phyloP scores from a whole-genome alignment of 495 filamentous ascomycete species.

The Aspergillus conjunctus region DNA sequence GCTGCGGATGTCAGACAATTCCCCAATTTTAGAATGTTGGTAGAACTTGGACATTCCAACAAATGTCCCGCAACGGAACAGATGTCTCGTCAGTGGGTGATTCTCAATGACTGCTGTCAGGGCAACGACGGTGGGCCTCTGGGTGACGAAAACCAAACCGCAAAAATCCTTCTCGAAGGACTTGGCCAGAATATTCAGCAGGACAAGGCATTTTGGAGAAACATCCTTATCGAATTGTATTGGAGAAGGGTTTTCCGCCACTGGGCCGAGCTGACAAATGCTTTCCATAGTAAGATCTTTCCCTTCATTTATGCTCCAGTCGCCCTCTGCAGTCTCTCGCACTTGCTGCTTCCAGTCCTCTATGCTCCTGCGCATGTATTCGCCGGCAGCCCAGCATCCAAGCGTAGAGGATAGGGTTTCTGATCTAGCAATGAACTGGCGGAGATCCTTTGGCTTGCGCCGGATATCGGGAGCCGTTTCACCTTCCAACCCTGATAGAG shows the following conservation, averaged over 20 bases:
- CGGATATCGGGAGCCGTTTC: too few species aligned
- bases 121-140: neutral
- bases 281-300: neutral
- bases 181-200: too few species aligned
- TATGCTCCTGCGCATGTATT: conserved; percentile 5
- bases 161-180: too few species aligned
- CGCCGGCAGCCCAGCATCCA: neutral
- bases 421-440: too few species aligned
- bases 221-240: conserved; percentile 2
- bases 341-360: neutral
- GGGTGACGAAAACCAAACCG: conserved; percentile 14
- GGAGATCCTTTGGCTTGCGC: too few species aligned
- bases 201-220: conserved; percentile 7
- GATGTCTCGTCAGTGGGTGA: conserved; percentile 1
- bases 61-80: conserved; percentile 15
- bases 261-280: neutral
- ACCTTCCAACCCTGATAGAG: neutral
- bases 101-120: conserved; percentile 13
- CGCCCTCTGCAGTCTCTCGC: neutral
- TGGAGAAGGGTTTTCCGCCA: neutral
- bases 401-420: too few species aligned
- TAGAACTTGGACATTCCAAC: conserved; percentile 21
- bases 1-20: conserved; percentile 2
- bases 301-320: neutral
- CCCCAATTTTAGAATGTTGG: conserved; percentile 5